Conservation (phyloP, 495 filamentous ascomycete species). For the Clavariopsis aquatica region DNA sequence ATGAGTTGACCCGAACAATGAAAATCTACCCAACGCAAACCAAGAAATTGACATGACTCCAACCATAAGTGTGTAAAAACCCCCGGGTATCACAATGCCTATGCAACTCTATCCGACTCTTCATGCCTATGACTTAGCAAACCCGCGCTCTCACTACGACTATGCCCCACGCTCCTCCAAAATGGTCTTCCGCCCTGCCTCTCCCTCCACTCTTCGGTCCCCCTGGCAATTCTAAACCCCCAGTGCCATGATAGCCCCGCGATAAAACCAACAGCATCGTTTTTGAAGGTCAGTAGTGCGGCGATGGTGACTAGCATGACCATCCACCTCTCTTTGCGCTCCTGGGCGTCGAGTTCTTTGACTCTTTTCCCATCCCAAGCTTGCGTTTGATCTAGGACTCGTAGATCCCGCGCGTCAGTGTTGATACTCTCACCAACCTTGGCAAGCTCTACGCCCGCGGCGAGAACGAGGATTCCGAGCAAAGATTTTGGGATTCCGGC, state of each 20-base stretch:
- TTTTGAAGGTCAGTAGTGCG: slow-evolving; percentile 78
- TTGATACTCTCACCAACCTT: slow-evolving; percentile 83
- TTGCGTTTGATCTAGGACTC: slow-evolving; percentile 47
- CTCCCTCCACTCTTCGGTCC: slow-evolving; percentile 22
- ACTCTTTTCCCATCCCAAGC: slow-evolving; percentile 22
- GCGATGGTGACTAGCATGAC: slow-evolving; percentile 88
- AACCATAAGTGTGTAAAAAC: no score
- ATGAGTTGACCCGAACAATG: no score
- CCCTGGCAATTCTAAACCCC: slow-evolving; percentile 35
- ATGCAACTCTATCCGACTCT: slow-evolving; percentile 18
- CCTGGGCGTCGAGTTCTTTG: slow-evolving; percentile 55
- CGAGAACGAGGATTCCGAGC: slow-evolving; percentile 84
- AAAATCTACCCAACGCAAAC: no score
- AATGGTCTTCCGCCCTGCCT: slow-evolving; percentile 13
- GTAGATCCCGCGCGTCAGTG: slow-evolving; percentile 65
- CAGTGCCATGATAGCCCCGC: slow-evolving; percentile 76
- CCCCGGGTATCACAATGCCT: not conserved
- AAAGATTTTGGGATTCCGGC: slow-evolving; percentile 69
- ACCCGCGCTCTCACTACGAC: slow-evolving; percentile 13
- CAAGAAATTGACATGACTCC: no score
- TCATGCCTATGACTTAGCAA: slow-evolving; percentile 15
- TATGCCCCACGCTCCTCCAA: slow-evolving; percentile 19
- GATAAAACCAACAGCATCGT: slow-evolving; percentile 82
- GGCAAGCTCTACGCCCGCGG: slow-evolving; percentile 80
- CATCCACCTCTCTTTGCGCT: slow-evolving; percentile 71